Base-by-base conservation (phyloP, 805 yeast genomes). In the Pichia insulana region DNA sequence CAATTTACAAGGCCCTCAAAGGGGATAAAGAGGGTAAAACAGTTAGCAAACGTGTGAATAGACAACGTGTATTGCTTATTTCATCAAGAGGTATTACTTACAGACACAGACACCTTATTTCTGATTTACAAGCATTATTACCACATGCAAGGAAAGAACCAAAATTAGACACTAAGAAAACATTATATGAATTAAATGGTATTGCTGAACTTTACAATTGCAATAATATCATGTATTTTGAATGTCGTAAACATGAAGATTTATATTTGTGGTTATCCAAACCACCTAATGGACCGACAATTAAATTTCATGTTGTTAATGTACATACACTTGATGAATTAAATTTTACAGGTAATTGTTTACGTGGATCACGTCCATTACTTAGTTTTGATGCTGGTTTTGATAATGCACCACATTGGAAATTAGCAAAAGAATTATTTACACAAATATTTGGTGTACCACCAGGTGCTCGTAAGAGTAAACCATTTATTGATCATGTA, bases 81-180 rank as follows among this genome's bases (percentile, higher is more conserved):
- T 83, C 97, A 4, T 88, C 97, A 33, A 78, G 98, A 62, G 98
- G 98, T 52, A 84, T 90, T 44, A 88, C 96, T 25, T 87, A 70
- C 61, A 82, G 98, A 68, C 97, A 92, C 60, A 88, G 98, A 58
- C 97, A 92, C 65, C 68, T 92, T 56, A 86, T 92, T 49, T 74
- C 76, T 52, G 97, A 92, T 65, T 67, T 92, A 48, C 68, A 78
- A 51, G 65, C 77, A 18, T 69, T 92, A 61, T 67, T 92, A 61
- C 98, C 98, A 43, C 98, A 92, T 60, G 82, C 95, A 34, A 80
- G 96, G 62, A 90, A 89, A 59, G 98, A 92, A 66, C 95, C 97
- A 47, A 92, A 92, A 62, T 73, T 90, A 56, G 98, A 92, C 64
- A 81, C 89, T 45, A 92, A 92, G 66, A 85, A 89, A 61, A 85